Base-by-base conservation (phyloP, 1,284 basidiomycete genomes). In the Malassezia caprae region DNA sequence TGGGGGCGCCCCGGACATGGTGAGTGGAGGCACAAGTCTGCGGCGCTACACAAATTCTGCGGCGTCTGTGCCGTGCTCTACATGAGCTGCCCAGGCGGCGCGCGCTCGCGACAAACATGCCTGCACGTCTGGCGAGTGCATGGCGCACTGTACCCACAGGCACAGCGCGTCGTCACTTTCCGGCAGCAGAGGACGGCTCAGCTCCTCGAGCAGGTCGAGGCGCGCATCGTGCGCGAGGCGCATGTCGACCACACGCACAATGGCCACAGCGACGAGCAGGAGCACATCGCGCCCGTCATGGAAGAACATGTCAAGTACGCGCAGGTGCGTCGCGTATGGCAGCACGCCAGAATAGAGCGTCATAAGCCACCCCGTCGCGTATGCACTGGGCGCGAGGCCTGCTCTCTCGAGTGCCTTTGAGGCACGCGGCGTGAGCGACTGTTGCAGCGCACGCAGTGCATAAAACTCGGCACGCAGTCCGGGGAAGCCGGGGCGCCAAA, bases 311-410 rank as follows among this genome's bases (percentile, higher is more conserved):
- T 99, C 93, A 93, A 93, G 98, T 21, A 99, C 73, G 55, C 94
- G 81, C 35, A 98, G 77, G 77, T 96, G 90, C 41, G 86, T 89
- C 76, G 90, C 87, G 75, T 94, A 98, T 12, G 93, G 90, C n/a
- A 98, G 84, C 1, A 86, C 86, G 72, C 94, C 96, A 49, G 90
- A 84, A 41, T 76, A 78, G 15, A 98, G 79, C 2, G 94, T 98
- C 75, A 99, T 98, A 76, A 96, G 98, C 91, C 93, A 98, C 76
- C 96, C 96, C 1, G 93, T 96, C 28, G 90, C 93, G 76, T 93
- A 99, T 15, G 88, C 84, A 35, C 90, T 91, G 3, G 88, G 89
- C 5, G 86, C 87, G 60, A 99, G 86, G 81, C 83, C 86, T 64
- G 94, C 84, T 6, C 60, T 48, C 15, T 61, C 60, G 76, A 96